phyloP scores from a whole-genome alignment of 345 rosid genomes.

The Populus davidiana region DNA sequence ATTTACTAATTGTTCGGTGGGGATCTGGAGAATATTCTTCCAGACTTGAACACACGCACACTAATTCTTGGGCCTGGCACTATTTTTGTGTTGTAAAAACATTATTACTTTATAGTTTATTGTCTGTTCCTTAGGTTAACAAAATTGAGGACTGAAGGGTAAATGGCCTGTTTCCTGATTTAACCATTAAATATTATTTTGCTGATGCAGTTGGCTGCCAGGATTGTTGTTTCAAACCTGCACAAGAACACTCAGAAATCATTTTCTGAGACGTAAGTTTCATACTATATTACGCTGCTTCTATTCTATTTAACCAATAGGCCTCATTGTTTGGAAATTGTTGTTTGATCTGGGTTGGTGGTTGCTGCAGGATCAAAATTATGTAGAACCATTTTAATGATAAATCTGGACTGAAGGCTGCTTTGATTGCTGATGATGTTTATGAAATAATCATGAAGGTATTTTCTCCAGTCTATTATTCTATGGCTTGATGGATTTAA shows the following conservation, averaged over 20 bases:
- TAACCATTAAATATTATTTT: neutral
- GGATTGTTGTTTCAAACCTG: slow-evolving; percentile 93
- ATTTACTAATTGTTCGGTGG: neutral
- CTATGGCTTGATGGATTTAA: neutral
- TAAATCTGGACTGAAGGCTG: slow-evolving; percentile 72
- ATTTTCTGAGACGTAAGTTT: slow-evolving; percentile 91
- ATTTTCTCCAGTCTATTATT: neutral
- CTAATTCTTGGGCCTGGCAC: neutral
- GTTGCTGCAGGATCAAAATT: slow-evolving; percentile 60
- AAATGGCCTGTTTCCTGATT: neutral
- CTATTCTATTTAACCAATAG: no score
- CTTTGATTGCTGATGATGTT: slow-evolving; percentile 87
- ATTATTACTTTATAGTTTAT: neutral
- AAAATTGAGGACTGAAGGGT: neutral
- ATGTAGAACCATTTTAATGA: slow-evolving; percentile 78
- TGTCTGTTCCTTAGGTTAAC: neutral
- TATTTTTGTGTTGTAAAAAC: neutral
- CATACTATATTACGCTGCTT: neutral
- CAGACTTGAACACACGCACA: neutral
- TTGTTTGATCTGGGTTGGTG: neutral
- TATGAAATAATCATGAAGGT: slow-evolving; percentile 90
- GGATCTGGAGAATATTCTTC: neutral
- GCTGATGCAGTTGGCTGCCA: slow-evolving; percentile 80
- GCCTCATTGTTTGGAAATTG: neutral
- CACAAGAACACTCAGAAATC: slow-evolving; percentile 93